These are phyloP conservation scores for Wickerhamomyces sydowiorum DNA, from an alignment of 805 yeast species.

Conservation along the genomic window DNA sequence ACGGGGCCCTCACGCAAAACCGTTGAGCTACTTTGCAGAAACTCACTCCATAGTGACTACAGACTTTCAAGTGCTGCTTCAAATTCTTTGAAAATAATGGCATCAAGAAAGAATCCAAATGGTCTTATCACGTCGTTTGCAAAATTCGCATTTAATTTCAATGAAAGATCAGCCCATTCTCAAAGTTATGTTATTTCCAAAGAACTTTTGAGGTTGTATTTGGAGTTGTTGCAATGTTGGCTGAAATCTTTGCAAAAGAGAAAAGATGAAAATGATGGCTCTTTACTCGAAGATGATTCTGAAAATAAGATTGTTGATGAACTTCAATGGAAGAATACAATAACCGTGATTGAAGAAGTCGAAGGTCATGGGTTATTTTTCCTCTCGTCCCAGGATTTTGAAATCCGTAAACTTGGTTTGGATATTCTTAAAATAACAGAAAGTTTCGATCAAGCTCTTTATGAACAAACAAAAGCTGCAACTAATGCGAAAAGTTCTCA, in stretches of 20 bases:
- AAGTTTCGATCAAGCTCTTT: slow-evolving; percentile 82
- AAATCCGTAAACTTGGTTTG: slow-evolving; percentile 69
- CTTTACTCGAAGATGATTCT: slow-evolving; percentile 7
- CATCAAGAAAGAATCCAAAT: slow-evolving; percentile 64
- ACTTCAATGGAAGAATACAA: slow-evolving; percentile 69
- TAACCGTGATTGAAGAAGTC: slow-evolving; percentile 86
- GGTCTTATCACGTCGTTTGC: slow-evolving; percentile 70
- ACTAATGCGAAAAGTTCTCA: slow-evolving; percentile 22
- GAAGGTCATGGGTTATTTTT: slow-evolving; percentile 95
- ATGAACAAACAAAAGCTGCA: slow-evolving; percentile 35
- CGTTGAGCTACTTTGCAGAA: slow-evolving; percentile 72
- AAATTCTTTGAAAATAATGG: slow-evolving; percentile 57
- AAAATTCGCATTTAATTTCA: slow-evolving; percentile 71
- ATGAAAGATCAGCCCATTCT: slow-evolving; percentile 61
- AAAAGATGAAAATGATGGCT: slow-evolving; percentile 12
- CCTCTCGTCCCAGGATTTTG: slow-evolving; percentile 79
- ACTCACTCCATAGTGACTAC: slow-evolving; percentile 62
- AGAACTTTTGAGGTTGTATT: slow-evolving; percentile 63
- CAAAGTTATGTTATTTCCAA: slow-evolving; percentile 54
- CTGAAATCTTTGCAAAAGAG: slow-evolving; percentile 49
- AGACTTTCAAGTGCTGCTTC: slow-evolving; percentile 61
- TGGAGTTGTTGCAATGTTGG: slow-evolving; percentile 82
- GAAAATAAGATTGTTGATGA: slow-evolving; percentile 44
- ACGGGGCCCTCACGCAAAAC: slow-evolving; percentile 54
- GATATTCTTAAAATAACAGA: slow-evolving; percentile 71